Evolutionary conservation across 331 rosid genomes (phyloP).

Genomic region (Spiraea crenata): DNA sequence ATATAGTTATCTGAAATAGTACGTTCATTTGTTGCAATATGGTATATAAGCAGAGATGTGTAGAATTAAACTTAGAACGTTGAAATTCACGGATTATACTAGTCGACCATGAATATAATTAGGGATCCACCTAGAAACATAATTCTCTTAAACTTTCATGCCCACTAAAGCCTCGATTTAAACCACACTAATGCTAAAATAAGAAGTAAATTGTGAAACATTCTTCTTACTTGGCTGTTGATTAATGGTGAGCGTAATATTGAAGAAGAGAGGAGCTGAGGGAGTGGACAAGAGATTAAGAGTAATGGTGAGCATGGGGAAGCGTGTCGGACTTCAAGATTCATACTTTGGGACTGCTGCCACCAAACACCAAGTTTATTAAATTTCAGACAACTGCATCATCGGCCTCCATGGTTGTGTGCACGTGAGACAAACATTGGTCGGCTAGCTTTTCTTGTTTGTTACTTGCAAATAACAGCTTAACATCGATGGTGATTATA

Average conservation of each 20-base stretch:
- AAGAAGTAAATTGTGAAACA: background rate
- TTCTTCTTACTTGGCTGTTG: background rate
- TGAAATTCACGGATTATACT: no score
- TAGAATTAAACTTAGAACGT: no score
- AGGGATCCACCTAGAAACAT: background rate
- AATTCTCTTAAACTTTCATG: no score
- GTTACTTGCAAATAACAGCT: no score
- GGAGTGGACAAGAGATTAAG: constrained; percentile 1
- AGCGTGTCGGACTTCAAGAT: constrained; percentile 37
- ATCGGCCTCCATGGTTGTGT: background rate
- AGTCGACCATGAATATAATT: no score
- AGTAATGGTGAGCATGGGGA: constrained; percentile 16
- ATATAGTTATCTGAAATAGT: no score
- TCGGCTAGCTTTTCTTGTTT: no score
- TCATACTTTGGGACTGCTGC: constrained; percentile 36
- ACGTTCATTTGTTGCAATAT: no score
- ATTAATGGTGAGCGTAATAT: background rate
- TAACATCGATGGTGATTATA: no score
- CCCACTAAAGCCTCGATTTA: background rate
- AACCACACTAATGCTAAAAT: background rate
- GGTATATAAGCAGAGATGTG: no score
- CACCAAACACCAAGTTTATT: constrained; percentile 13
- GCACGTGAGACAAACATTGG: constrained; percentile 29
- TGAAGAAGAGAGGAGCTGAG: background rate
- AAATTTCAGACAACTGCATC: background rate